Base-by-base conservation (phyloP, 768 basidiomycete genomes). In the Lactifluus echinatus region DNA sequence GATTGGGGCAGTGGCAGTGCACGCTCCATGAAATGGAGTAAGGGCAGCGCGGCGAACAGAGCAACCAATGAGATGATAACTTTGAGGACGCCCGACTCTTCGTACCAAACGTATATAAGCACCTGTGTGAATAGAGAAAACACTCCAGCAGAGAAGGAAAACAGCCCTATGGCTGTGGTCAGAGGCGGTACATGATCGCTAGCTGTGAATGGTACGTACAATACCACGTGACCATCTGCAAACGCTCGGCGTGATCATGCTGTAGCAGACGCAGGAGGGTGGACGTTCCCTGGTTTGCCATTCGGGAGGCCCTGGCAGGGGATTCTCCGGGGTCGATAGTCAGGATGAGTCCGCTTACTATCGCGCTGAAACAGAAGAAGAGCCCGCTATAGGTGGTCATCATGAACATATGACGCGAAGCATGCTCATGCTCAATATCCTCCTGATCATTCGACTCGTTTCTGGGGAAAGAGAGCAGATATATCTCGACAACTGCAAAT, bases 201-300 rank as follows among this genome's bases (percentile, higher is more conserved):
- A n/a, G n/a, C n/a, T n/a, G n/a, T n/a, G n/a, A n/a, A n/a, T n/a
- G 17, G 6, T 7, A 40, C 59, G 56, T 55, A 60, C 59, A 60
- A 31, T 60, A 55, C 59, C 59, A 60, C 59, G 57, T 56, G 48
- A 56, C 34, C 59, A n/a, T n/a, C n/a, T n/a, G n/a, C 59, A 60
- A 1, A 56, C 44, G 55, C 59, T 56, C 15, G 55, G 50, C n/a
- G n/a, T n/a, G n/a, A n/a, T n/a, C n/a, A n/a, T n/a, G n/a, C n/a
- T n/a, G n/a, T n/a, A n/a, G n/a, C n/a, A n/a, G n/a, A n/a, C n/a
- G n/a, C n/a, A n/a, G n/a, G n/a, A n/a, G n/a, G n/a, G n/a, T n/a
- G n/a, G n/a, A n/a, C n/a, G n/a, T n/a, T n/a, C n/a, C n/a, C n/a
- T 40, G 44, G 48, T 14, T 56, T 56, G 7, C 55, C 59, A 28